Percentiles rank a stretch among this genome's conserved stretches.
phyloP scores from a whole-genome alignment of 140 eudicot genomes.

The Oenanthe javanica region DNA sequence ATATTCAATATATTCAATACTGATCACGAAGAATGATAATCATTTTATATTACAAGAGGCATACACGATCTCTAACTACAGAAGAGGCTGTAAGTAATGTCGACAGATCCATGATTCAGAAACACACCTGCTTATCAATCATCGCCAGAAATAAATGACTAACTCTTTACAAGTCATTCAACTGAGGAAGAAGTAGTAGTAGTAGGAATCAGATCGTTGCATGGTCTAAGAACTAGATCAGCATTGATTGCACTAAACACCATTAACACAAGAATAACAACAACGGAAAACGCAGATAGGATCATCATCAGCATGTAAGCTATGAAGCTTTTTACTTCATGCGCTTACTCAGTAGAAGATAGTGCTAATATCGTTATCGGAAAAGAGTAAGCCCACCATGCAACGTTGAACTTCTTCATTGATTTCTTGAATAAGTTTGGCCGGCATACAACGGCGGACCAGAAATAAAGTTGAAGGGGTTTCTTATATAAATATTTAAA shows the following conservation, averaged over 20 bases:
- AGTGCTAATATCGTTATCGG: constrained; percentile 58
- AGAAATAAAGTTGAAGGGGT: no score
- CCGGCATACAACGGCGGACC: constrained; percentile 12
- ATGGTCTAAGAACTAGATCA: not conserved
- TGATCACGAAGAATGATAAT: no score
- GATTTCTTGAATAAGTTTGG: constrained; percentile 71
- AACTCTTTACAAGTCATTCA: no score
- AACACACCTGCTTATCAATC: not conserved
- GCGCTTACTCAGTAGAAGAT: constrained; percentile 60
- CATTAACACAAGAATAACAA: constrained; percentile 40
- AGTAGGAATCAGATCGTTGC: not conserved
- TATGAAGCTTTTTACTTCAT: constrained; percentile 33
- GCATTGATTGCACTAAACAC: constrained; percentile 42
- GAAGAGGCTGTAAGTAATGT: not conserved
- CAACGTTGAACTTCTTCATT: constrained; percentile 54
- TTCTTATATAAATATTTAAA: no score
- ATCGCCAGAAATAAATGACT: not conserved
- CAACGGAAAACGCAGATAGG: constrained; percentile 37
- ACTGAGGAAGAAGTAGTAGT: not conserved
- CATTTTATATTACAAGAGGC: not conserved
- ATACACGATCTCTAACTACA: not conserved
- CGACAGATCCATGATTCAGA: not conserved
- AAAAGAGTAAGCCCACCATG: constrained; percentile 84
- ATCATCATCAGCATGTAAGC: constrained; percentile 50
- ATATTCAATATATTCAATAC: not conserved